Percentiles rank a stretch among this genome's conserved stretches.
Conservation (phyloP, 2,329 filamentous ascomycete genomes). For the Colletotrichum liaoningense region DNA sequence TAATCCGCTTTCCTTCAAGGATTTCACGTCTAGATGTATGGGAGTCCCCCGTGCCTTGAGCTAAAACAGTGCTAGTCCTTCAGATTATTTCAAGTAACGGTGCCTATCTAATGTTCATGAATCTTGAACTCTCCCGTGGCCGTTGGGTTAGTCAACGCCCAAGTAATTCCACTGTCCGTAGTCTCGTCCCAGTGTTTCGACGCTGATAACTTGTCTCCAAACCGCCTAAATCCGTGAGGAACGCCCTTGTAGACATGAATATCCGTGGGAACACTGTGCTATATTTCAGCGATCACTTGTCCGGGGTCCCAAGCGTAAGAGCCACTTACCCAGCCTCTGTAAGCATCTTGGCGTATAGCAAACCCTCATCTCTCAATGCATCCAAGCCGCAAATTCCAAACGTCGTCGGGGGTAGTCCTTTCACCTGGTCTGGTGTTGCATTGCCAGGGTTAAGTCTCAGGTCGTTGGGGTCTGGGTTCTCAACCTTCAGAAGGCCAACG, state of each 20-base stretch:
- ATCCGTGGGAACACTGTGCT: constrained; percentile 57
- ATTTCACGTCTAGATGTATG: too few species aligned
- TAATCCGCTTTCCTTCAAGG: too few species aligned
- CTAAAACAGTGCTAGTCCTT: neutral
- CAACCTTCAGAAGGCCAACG: constrained; percentile 42
- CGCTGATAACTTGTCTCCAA: constrained; percentile 51
- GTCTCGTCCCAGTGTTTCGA: constrained; percentile 55
- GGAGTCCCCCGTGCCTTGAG: neutral
- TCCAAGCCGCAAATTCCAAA: constrained; percentile 59
- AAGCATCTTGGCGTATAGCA: constrained; percentile 57
- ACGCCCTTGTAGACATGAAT: constrained; percentile 61
- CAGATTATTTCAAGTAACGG: neutral
- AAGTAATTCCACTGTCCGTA: constrained; percentile 55
- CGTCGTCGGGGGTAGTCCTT: constrained; percentile 54
- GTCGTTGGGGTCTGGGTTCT: constrained; percentile 43
- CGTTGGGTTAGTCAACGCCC: constrained; percentile 50
- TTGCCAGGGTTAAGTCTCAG: constrained; percentile 52
- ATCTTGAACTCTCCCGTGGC: constrained; percentile 41
- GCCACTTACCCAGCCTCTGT: constrained; percentile 54
- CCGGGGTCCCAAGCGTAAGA: neutral
- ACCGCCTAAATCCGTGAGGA: constrained; percentile 61
- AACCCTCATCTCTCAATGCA: constrained; percentile 60
- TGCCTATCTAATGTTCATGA: neutral
- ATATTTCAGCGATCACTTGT: neutral
- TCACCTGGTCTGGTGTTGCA: constrained; percentile 46